Conservation (phyloP, 371 early-diverging fungal genomes). For the Mucor piriformis region DNA sequence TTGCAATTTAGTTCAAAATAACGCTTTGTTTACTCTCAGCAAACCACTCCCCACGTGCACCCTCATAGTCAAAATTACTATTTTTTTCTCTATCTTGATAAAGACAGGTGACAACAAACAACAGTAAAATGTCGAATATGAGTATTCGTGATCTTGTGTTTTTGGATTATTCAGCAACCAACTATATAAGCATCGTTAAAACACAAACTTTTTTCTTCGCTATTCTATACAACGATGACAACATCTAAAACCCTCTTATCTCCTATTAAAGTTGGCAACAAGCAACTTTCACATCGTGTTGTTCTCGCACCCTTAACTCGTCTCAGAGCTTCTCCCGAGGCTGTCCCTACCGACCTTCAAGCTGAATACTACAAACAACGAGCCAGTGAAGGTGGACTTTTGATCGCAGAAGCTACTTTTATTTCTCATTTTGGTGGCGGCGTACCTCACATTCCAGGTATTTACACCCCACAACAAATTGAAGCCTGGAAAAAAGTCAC, state of each 20-base stretch:
- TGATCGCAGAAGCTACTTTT: constrained; percentile 60
- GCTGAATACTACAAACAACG: constrained; percentile 63
- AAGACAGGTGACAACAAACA: too few relatives aligned
- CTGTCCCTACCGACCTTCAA: constrained; percentile 46
- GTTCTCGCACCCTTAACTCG: constrained; percentile 60
- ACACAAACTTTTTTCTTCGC: too few relatives aligned
- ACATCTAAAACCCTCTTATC: constrained; percentile 16
- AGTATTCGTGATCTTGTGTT: too few relatives aligned
- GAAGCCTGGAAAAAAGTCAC: constrained; percentile 60
- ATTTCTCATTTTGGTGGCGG: constrained; percentile 42
- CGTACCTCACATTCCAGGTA: constrained; percentile 42
- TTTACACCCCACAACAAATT: constrained; percentile 48
- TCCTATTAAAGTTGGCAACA: constrained; percentile 33
- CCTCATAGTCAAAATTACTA: too few relatives aligned
- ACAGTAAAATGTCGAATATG: too few relatives aligned
- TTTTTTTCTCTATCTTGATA: too few relatives aligned
- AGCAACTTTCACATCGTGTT: constrained; percentile 49
- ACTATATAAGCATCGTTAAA: too few relatives aligned
- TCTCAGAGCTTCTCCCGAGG: constrained; percentile 31
- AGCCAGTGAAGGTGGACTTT: constrained; percentile 55
- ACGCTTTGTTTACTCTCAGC: too few relatives aligned
- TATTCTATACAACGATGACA: constrained; percentile 20
- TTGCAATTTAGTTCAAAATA: too few relatives aligned
- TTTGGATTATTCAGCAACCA: too few relatives aligned
- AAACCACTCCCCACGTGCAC: too few relatives aligned